These are phyloP conservation scores for Phaeodactylum tricornutum DNA, from an alignment of 108 stramenopile species.

Conservation along the genomic window DNA sequence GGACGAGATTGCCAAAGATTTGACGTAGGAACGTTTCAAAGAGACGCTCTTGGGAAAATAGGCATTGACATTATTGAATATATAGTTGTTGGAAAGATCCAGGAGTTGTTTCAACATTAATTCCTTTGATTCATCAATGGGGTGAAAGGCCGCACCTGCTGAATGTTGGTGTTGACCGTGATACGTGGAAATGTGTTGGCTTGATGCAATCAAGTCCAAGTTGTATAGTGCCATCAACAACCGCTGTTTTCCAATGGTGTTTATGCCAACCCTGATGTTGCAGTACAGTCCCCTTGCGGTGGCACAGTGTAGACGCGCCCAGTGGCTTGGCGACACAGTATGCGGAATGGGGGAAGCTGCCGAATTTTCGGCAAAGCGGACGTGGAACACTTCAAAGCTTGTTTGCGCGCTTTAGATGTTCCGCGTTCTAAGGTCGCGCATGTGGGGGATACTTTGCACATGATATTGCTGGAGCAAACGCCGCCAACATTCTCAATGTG, in stretches of 20 bases:
- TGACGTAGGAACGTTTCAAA: conserved; percentile 76
- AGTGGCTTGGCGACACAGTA: conserved; percentile 49
- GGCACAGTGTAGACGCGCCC: conserved; percentile 62
- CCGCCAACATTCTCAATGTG: conserved; percentile 46
- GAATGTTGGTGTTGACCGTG: neutral
- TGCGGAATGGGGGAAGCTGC: conserved; percentile 16
- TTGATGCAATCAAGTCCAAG: neutral
- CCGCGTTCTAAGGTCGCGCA: conserved; percentile 28
- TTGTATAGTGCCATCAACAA: conserved; percentile 10
- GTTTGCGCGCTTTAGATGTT: conserved; percentile 32
- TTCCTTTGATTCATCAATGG: conserved; percentile 7
- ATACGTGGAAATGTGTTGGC: too few relatives aligned
- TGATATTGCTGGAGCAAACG: conserved; percentile 77
- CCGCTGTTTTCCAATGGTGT: too few relatives aligned
- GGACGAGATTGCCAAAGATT: conserved; percentile 75
- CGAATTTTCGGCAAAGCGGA: conserved; percentile 65
- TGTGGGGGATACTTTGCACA: conserved; percentile 88
- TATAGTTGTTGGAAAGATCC: conserved; percentile 6
- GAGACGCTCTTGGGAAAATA: conserved; percentile 71
- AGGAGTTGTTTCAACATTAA: conserved; percentile 3
- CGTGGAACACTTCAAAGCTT: conserved; percentile 49
- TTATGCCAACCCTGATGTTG: conserved; percentile 76
- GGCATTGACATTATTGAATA: conserved; percentile 1
- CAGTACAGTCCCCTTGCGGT: conserved; percentile 23
- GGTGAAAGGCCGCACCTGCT: conserved; percentile 2